A percentile compares a stretch with the other conserved stretches of the same genome.
phyloP scores from a whole-genome alignment of 2,329 filamentous ascomycete genomes.

The Pleomassaria siparia region DNA sequence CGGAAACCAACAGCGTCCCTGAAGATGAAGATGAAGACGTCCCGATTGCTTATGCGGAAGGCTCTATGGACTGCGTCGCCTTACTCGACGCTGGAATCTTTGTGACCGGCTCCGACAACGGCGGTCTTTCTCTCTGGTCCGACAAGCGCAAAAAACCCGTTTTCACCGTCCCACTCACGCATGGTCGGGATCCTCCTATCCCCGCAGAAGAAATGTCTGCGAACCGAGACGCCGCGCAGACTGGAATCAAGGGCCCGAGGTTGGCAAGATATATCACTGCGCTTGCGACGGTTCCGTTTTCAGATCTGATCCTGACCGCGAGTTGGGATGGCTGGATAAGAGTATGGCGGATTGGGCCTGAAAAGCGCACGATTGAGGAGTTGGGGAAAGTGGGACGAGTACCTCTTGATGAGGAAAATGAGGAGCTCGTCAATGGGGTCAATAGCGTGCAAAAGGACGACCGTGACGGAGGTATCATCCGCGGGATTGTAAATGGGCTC shows the following conservation, averaged over 20 bases:
- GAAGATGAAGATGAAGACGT: constrained; percentile 41
- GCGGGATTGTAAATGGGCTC: constrained; percentile 86
- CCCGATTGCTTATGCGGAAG: constrained; percentile 61
- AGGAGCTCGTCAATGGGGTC: constrained; percentile 4
- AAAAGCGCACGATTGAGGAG: constrained; percentile 74
- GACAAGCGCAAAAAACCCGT: constrained; percentile 94
- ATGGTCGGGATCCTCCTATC: constrained; percentile 77
- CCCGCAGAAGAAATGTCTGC: constrained; percentile 70
- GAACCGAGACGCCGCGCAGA: constrained; percentile 57
- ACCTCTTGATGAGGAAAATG: constrained; percentile 18
- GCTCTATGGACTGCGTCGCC: constrained; percentile 87
- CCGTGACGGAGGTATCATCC: constrained; percentile 47
- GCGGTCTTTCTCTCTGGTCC: constrained; percentile 82
- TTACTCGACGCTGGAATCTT: constrained; percentile 88
- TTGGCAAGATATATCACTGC: constrained; percentile 86
- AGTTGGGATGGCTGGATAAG: constrained; percentile 92
- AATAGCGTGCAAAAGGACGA: constrained; percentile 12
- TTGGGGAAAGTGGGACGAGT: constrained; percentile 64
- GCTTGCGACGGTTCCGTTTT: constrained; percentile 81
- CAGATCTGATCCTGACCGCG: constrained; percentile 84
- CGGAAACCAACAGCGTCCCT: constrained; percentile 49
- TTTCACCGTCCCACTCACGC: constrained; percentile 75
- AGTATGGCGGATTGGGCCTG: constrained; percentile 74
- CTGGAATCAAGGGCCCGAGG: constrained; percentile 54
- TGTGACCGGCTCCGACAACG: constrained; percentile 91